Base-by-base conservation (phyloP, 1,284 basidiomycete species). In the Marasmius oreades region DNA sequence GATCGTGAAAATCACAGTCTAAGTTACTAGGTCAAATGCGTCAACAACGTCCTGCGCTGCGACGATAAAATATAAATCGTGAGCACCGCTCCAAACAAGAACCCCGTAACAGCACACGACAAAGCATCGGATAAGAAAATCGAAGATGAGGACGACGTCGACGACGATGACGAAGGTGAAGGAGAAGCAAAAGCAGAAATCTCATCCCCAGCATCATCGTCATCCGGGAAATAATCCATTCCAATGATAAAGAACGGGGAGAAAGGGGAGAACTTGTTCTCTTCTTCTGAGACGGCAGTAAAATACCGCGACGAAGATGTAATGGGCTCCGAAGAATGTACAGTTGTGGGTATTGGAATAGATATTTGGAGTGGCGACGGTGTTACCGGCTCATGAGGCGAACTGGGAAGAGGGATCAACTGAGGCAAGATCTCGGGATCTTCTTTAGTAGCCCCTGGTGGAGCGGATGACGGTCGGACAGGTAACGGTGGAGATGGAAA, bases 71-170 rank as follows among this genome's bases (percentile, higher is more conserved):
- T 66, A 58, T 73, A 80, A 26, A 80, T 66, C 1, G 81, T 77
- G 57, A 83, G 71, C 59, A 82, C 75, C 10, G 81, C 78, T 18
- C 81, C 81, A 53, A 84, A 68, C 20, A 84, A 66, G 59, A 82
- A 78, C 28, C 82, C 81, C 10, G 80, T 80, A 31, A 81, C 71
- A 18, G 82, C 63, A 62, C 75, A 81, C 28, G 80, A 79, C 5
- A 78, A 74, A 16, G 73, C 77, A 51, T 78, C 78, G 10, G 67
- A 53, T n/a, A n/a, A 18, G n/a, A 42, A 42, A 18, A 75, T 62
- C 34, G 68, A 70, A 51, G 66, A 33, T 64, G 34, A 66, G 64
- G 43, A 52, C 58, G 48, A 47, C 53, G 23, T n/a, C n/a, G 33
- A 48, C 55, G 24, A 37, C 23, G 61, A 22, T 50, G 57, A 59